Evolutionary conservation across 75 land plant species (phyloP).

Genomic region (Sequoiadendron giganteum): DNA sequence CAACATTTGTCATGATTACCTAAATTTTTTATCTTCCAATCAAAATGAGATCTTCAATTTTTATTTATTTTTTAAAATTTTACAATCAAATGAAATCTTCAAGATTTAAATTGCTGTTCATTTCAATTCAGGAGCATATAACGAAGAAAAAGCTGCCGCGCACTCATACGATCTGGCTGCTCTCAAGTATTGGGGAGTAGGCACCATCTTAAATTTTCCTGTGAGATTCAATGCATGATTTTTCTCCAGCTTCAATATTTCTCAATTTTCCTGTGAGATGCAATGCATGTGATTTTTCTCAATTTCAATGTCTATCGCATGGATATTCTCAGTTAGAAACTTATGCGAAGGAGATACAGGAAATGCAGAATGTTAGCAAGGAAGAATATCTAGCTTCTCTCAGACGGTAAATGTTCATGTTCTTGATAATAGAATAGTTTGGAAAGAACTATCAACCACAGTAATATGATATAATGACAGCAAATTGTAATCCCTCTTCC

Average conservation of each 20-base stretch:
- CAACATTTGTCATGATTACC: not conserved
- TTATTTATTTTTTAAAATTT: no score
- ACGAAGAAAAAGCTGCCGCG: conserved; percentile 72
- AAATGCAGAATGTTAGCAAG: conserved; percentile 42
- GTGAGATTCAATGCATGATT: conserved; percentile 23
- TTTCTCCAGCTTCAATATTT: not conserved
- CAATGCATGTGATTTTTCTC: not conserved
- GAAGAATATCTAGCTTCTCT: conserved; percentile 60
- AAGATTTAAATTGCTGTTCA: not conserved
- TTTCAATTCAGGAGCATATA: conserved; percentile 55
- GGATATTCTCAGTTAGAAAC: conserved; percentile 23
- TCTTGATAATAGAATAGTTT: no score
- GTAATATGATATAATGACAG: no score
- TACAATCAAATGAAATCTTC: no score
- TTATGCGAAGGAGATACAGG: conserved; percentile 42
- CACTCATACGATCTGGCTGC: conserved; percentile 78
- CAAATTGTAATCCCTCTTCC: no score
- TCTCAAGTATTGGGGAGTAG: conserved; percentile 73
- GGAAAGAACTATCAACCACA: not conserved
- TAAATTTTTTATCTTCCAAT: no score
- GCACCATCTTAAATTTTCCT: conserved; percentile 60
- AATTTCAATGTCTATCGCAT: not conserved
- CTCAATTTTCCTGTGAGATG: no score
- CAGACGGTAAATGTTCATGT: conserved; percentile 6
- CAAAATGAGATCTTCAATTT: no score